Conservation (phyloP, 148 eudicot species). For the Heliosperma pusillum region DNA sequence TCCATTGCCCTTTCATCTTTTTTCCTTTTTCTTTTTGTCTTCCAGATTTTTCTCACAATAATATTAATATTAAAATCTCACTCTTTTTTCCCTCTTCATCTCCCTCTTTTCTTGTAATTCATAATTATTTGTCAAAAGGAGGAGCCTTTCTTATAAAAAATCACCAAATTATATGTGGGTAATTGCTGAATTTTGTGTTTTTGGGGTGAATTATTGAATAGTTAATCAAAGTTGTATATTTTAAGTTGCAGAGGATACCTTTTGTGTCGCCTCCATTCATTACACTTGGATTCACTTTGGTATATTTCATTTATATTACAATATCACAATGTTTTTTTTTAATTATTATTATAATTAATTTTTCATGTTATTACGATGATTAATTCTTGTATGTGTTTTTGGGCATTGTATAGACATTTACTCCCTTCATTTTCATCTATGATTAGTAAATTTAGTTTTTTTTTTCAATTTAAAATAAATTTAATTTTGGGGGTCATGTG, state of each 20-base stretch:
- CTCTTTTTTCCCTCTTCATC: not conserved
- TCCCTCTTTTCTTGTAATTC: not conserved
- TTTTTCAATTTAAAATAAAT: not conserved
- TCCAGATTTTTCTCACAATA: slow-evolving; percentile 2
- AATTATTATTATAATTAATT: not conserved
- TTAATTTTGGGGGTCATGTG: not conserved
- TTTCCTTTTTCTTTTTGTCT: not conserved
- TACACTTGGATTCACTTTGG: slow-evolving; percentile 23
- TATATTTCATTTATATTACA: not conserved
- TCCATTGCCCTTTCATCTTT: slow-evolving; percentile 2
- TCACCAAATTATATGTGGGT: not conserved
- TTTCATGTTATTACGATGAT: not conserved
- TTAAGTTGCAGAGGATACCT: not conserved
- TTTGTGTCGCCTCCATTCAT: slow-evolving; percentile 13
- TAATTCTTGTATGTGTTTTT: not conserved
- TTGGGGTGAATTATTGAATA: not conserved
- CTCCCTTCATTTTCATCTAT: not conserved
- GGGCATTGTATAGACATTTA: not conserved
- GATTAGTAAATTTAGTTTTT: not conserved
- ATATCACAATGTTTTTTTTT: too few species aligned
- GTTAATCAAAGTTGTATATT: not conserved
- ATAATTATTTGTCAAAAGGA: not conserved
- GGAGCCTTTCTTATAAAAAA: not conserved
- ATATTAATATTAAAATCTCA: not conserved
- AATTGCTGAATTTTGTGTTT: slow-evolving; percentile 8